Evolutionary conservation across 805 yeast genomes (phyloP), one percentile per base, ranked within the genome.

Genomic region (Lipomyces oligophaga): DNA sequence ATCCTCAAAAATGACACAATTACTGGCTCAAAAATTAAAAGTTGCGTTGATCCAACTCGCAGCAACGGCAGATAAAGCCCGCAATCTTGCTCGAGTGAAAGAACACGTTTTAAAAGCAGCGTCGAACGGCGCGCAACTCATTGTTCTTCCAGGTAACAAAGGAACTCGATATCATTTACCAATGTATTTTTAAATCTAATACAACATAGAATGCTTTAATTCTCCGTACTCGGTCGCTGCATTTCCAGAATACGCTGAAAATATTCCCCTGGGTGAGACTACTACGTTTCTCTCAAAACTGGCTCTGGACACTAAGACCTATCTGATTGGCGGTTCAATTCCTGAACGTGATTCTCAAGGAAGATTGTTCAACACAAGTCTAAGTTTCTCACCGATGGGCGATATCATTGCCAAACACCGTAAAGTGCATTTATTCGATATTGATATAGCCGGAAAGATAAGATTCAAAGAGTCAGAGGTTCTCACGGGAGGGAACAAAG

Each of bases 171-270:
- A 18, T 19, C 25, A 2, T 13, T n/a, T 11, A 4, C 5, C 7
- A 40, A n/a, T 7, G 37, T 5, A 22, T 18, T 20, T 35, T 8
- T 22, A 4, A 20, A 28, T 4, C 16, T 28, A 30, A 11, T 3
- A n/a, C 16, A 11, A 11, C 28, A 31, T 22, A 55, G 97, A 93
- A 68, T 88, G 96, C 69, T 90, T 89, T 77, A 93, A 90, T 65
- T 85, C 96, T 1, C 97, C 97, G 2, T 93, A 93, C 63, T 79
- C 95, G 0, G 95, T 87, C 24, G 77, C 78, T 48, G 83, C 89
- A 52, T 93, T 93, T 67, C 78, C 84, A 4, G 80, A 85, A 49
- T 90, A 93, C 63, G 89, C 96, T 2, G 98, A 93, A 65, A 58
- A 65, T n/a, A 84, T 93, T 34, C 94, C 95, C 4, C 64, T 69